Conservation (phyloP, 192 early-diverging fungal genomes). For the Coemansia sp. region DNA sequence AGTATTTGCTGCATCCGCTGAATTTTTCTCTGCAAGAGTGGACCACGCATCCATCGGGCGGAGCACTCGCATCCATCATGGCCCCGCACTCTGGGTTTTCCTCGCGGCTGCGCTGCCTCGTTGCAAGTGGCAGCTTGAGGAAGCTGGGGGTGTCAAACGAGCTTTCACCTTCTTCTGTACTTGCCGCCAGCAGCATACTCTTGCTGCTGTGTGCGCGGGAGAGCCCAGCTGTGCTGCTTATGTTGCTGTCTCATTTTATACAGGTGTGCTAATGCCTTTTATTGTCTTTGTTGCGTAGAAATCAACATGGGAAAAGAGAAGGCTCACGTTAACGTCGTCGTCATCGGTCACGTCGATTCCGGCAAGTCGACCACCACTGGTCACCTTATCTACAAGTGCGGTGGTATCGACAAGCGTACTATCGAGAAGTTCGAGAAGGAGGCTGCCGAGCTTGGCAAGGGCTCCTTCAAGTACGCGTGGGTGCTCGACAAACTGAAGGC, state of each 20-base stretch:
- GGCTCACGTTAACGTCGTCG: constrained; percentile 89
- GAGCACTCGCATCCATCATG: constrained; percentile 11
- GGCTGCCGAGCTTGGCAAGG: constrained; percentile 98
- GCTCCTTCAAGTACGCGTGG: constrained; percentile 99
- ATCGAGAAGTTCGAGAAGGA: constrained; percentile 99
- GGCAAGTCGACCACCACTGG: constrained; percentile 99
- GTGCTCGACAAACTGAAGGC: constrained; percentile 99
- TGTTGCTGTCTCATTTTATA: not conserved
- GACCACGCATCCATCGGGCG: too few relatives aligned
- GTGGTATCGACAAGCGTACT: constrained; percentile 99
- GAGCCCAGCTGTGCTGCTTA: too few relatives aligned
- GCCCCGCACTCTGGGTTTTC: not conserved
- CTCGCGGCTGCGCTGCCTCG: too few relatives aligned
- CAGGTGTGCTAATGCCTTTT: not conserved
- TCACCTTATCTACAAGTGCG: constrained; percentile 99
- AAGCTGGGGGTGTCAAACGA: too few relatives aligned
- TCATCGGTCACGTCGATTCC: constrained; percentile 99
- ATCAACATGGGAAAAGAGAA: constrained; percentile 83
- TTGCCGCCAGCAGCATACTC: too few relatives aligned
- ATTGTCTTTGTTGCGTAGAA: not conserved
- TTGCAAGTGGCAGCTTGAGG: too few relatives aligned
- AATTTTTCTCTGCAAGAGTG: too few relatives aligned
- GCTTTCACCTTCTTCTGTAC: too few relatives aligned
- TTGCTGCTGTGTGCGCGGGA: too few relatives aligned
- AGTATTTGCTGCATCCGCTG: constrained; percentile 9